Base-by-base conservation (phyloP, 2,329 filamentous ascomycete species). In the Hymenotorrendiella dingleyae region DNA sequence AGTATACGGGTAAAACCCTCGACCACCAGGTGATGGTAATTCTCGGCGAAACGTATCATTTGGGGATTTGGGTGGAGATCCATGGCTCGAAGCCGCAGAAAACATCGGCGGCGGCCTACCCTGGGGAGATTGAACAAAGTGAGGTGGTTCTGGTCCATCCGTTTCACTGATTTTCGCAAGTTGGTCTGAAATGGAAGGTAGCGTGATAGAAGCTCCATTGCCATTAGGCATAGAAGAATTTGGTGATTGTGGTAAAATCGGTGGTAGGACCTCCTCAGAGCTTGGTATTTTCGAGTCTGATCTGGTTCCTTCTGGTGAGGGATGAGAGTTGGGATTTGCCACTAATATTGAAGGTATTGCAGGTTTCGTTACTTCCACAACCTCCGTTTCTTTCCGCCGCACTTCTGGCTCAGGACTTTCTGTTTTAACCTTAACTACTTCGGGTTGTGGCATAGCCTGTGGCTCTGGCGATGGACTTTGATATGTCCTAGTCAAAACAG, bases 1-100 rank as follows among this genome's bases (percentile, higher is more conserved):
- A 36, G 39, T 50, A 33, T 45, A 53, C 17, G 33, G 32, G 28
- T 45, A 52, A 21, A 44, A 50, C 24, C 38, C 43, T 8, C 37
- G 33, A 20, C 50, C 47, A 16, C 55, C 47, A n/a, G 59, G 59
- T 7, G 58, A 60, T 61, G 68, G 54, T 57, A 69, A 39, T 61
- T 65, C 52, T 68, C 74, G 43, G 71, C 73, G 43, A 55, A 59
- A 43, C 49, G 43, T 41, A 32, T 56, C 54, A 38, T 45, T 54
- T 30, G 59, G 58, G 20, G 57, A 61, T 30, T 54, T 56, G 11
- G 55, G 52, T n/a, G 59, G 56, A 7, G 58, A 60, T 20, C 46
- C 48, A 43, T 57, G 55, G 28, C 48, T 46, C 23, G 52, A 46
- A 2, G 51, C 39, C 28, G 53, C 28, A 21, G 49, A 21, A 32